Conservation (phyloP, 768 basidiomycete genomes). For the Hygrophoropsis aurantiaca region DNA sequence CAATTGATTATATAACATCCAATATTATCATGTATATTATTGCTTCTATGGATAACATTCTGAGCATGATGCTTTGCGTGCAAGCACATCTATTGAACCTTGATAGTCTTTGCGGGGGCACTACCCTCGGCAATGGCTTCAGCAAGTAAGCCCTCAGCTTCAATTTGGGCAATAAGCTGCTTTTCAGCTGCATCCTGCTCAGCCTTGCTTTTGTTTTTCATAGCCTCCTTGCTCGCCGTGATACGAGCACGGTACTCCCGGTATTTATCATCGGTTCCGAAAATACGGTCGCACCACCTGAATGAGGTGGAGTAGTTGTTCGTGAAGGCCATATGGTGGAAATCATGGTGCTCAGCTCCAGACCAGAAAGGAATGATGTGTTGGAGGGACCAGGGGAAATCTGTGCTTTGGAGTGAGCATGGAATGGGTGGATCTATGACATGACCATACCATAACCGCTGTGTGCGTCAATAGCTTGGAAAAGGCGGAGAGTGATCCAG, state of each 20-base stretch:
- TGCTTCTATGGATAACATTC: slow-evolving; percentile 10
- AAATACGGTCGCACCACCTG: slow-evolving; percentile 88
- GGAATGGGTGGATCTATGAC: no score
- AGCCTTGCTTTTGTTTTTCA: slow-evolving; percentile 53
- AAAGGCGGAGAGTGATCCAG: slow-evolving; percentile 92
- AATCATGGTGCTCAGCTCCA: slow-evolving; percentile 96
- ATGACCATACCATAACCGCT: slow-evolving; percentile 79
- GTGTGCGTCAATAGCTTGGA: slow-evolving; percentile 98
- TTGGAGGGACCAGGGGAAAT: slow-evolving; percentile 97
- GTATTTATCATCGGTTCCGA: slow-evolving; percentile 92
- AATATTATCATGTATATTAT: slow-evolving; percentile 7
- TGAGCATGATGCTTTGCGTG: slow-evolving; percentile 1
- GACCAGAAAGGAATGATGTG: slow-evolving; percentile 95
- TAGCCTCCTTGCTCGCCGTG: slow-evolving; percentile 54
- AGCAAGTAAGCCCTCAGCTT: slow-evolving; percentile 68
- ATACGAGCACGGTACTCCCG: slow-evolving; percentile 72
- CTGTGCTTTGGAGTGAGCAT: no score
- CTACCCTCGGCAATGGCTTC: slow-evolving; percentile 55
- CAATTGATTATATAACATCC: no score
- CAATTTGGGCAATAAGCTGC: slow-evolving; percentile 65
- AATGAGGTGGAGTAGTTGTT: slow-evolving; percentile 95
- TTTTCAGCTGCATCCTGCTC: slow-evolving; percentile 57
- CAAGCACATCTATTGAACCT: slow-evolving; percentile 21
- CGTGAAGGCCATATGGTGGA: slow-evolving; percentile 96
- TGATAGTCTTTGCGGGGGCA: slow-evolving; percentile 17